These are phyloP conservation scores for Biancaea sappan DNA, from an alignment of 306 rosid genomes.

Conservation along the genomic window DNA sequence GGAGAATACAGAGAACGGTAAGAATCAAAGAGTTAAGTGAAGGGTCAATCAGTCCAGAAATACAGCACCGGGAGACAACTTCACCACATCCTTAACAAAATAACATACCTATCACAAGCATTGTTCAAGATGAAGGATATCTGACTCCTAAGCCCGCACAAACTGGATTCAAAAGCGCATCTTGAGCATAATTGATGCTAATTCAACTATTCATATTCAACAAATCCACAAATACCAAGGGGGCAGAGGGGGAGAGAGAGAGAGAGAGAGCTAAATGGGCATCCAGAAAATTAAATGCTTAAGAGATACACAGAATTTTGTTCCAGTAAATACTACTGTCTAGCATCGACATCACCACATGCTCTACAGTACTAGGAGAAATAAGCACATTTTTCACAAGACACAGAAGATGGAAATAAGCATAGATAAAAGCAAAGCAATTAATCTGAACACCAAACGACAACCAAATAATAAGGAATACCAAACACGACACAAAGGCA, in stretches of 20 bases:
- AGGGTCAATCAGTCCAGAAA: too few relatives aligned
- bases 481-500: neutral
- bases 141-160: neutral
- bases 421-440: slow-evolving; percentile 18
- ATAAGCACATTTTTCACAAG: neutral
- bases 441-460: neutral
- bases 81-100: neutral
- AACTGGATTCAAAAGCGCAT: neutral
- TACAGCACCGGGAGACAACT: too few relatives aligned
- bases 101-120: neutral
- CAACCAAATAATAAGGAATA: neutral
- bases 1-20: too few relatives aligned
- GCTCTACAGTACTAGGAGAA: too few relatives aligned
- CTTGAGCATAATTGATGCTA: neutral
- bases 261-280: too few relatives aligned
- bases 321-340: slow-evolving; percentile 10
- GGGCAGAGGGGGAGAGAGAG: too few relatives aligned
- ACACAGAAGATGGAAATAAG: slow-evolving; percentile 17
- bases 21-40: too few relatives aligned
- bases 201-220: neutral
- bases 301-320: neutral
- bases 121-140: neutral
- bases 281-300: neutral
- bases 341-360: too few relatives aligned
- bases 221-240: neutral